phyloP scores from a whole-genome alignment of 495 filamentous ascomycete species.

The Podospora tetraspora region DNA sequence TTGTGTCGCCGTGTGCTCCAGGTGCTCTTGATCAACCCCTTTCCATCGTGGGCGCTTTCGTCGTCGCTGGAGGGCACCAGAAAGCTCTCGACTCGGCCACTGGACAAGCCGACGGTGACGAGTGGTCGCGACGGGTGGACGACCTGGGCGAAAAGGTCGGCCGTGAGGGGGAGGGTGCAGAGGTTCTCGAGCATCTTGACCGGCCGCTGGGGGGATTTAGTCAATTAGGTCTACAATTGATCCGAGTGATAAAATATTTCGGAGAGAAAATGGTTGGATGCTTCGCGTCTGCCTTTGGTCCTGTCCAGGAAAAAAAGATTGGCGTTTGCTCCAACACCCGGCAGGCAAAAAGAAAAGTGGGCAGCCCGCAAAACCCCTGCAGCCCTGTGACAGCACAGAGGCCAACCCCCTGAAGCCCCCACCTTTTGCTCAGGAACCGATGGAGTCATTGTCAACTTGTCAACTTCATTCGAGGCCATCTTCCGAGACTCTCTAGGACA shows the following conservation, averaged over 20 bases:
- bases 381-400: neutral
- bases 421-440: neutral
- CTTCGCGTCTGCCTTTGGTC: neutral
- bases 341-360: neutral
- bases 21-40: slow-evolving; percentile 68
- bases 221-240: slow-evolving; percentile 5
- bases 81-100: slow-evolving; percentile 82
- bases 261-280: neutral
- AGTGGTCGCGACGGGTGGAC: slow-evolving; percentile 79
- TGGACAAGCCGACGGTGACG: slow-evolving; percentile 75
- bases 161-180: slow-evolving; percentile 78
- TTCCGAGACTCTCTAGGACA: too few species aligned
- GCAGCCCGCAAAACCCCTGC: neutral
- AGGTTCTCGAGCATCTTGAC: slow-evolving; percentile 66
- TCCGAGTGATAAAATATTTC: neutral
- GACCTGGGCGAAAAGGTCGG: slow-evolving; percentile 85
- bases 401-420: neutral
- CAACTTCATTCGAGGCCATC: neutral
- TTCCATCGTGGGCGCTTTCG: slow-evolving; percentile 55
- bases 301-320: neutral
- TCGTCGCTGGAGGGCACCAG: slow-evolving; percentile 60
- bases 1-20: slow-evolving; percentile 90
- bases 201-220: slow-evolving; percentile 1
- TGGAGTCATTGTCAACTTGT: neutral
- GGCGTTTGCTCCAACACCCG: neutral